Base-by-base conservation (phyloP, 2,329 filamentous ascomycete species). In the Blastomyces silverae region DNA sequence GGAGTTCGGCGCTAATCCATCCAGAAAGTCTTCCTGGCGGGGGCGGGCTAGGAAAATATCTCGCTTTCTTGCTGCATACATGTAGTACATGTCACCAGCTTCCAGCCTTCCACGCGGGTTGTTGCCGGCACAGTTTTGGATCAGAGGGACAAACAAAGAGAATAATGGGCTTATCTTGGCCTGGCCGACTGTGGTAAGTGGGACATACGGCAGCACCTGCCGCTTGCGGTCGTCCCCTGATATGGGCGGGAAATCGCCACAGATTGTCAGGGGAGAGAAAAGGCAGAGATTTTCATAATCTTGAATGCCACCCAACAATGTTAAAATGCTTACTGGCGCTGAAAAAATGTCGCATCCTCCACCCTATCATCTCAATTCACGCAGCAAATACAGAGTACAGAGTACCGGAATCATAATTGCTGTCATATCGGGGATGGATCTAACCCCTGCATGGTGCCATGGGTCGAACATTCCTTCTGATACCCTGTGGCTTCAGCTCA, bases 401-500 rank as follows among this genome's bases (percentile, higher is more conserved):
- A 2, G 28, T 31, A 31, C 28, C 28, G 28, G 2, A 5, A 25
- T 31, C 50, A 31, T 53, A 11, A 31, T 28, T 5, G 13, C 7
- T 4, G 13, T n/a, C 52, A 28, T 17, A 34, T 34, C 3, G 52
- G 48, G n/a, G 37, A 50, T 50, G n/a, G 22, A 25, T 50, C n/a
- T 34, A 55, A 55, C 52, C 52, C 28, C 10, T 55, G 50, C 22
- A 53, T 28, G 50, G 50, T 53, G 50, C 17, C 44, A 46, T 39
- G 44, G 3, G 17, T 6, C 5, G 20, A n/a, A 20, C 20, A 17
- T 6, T 46, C 44, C 15, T 46, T 46, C 17, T 46, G 44, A 46
- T 17, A n/a, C 44, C 44, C 8, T 46, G 44, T n/a, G 44, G 44
- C 44, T 17, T 53, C 22, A n/a, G 22, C n/a, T 28, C 50, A 11